These are phyloP conservation scores for Zea luxurians DNA, from an alignment of 176 grass and related monocot genomes.

Conservation along the genomic window DNA sequence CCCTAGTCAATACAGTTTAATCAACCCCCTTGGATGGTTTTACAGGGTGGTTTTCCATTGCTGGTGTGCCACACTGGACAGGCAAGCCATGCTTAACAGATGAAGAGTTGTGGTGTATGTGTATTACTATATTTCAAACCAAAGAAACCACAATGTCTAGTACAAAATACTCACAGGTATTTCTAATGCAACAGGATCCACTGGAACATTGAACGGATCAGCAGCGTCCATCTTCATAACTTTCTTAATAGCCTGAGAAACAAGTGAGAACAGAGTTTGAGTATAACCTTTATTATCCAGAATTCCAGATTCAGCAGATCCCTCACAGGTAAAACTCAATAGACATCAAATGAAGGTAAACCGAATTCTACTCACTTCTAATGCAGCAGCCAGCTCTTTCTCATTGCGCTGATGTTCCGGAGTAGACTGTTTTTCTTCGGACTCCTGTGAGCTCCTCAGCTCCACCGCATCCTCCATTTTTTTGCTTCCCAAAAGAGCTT, in stretches of 20 bases:
- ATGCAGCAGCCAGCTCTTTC: slow-evolving; percentile 57
- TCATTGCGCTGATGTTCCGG: slow-evolving; percentile 47
- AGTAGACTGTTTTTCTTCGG: slow-evolving; percentile 36
- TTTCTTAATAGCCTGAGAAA: slow-evolving; percentile 82
- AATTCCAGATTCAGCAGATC: background rate
- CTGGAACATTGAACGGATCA: slow-evolving; percentile 84
- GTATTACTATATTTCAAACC: background rate
- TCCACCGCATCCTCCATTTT: slow-evolving; percentile 28
- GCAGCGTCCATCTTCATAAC: slow-evolving; percentile 95
- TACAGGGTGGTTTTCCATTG: background rate
- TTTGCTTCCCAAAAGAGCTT: slow-evolving; percentile 25
- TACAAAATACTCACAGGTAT: slow-evolving; percentile 86
- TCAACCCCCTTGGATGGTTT: background rate
- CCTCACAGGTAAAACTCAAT: background rate
- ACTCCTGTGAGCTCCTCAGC: slow-evolving; percentile 37
- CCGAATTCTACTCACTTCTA: slow-evolving; percentile 48
- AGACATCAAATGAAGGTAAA: background rate
- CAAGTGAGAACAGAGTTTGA: background rate
- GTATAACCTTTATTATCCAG: background rate
- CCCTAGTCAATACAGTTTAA: background rate
- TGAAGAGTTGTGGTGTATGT: background rate
- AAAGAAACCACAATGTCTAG: background rate
- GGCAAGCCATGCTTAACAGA: background rate
- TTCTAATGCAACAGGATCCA: slow-evolving; percentile 80
- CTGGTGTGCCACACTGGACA: background rate